Base-by-base conservation (phyloP, 805 yeast genomes). In the Ogataea zsoltii region DNA sequence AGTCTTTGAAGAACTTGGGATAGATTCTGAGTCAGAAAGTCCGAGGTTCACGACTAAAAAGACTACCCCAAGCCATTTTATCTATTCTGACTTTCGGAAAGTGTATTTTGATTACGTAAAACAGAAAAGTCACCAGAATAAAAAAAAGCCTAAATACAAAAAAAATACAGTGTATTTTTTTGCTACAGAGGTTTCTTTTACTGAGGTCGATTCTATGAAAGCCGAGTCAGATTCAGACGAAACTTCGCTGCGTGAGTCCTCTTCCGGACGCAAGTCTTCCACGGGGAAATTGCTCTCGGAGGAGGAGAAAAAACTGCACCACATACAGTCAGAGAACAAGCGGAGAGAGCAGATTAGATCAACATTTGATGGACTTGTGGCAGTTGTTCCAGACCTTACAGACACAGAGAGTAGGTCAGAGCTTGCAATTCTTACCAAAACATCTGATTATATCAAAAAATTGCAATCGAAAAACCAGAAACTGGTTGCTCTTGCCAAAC, bases 291-390 rank as follows among this genome's bases (percentile, higher is more conserved):
- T 57, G 35, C 54, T 63, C 11, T 45, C 65, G 0, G 60, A 60
- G 17, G 69, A 64, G 33, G 66, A 66, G 51, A 65, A 61, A 50
- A 67, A 66, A 44, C 44, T 55, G 13, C 67, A 67, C 40, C 72
- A 68, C 42, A 65, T 65, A 14, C 51, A 56, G 56, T 83, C 81
- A 0, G 98, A 91, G 61, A 91, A 89, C 62, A 86, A 85, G 58
- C 73, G 98, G 56, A 72, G 98, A 50, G 88, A 83, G 53, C 88
- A 91, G 33, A 88, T 92, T 17, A 71, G 97, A 36, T 77, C 82
- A 9, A 91, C 89, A 9, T 91, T 88, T 58, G 95, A 87, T 56
- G 77, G 76, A 44, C 71, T 91, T 17, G 91, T 90, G 0, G 71
- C 75, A 1, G 63, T 88, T 7, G 89, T 94, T 1, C 97, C 97